phyloP scores from a whole-genome alignment of 768 basidiomycete species.

The Termitomyces sp. region DNA sequence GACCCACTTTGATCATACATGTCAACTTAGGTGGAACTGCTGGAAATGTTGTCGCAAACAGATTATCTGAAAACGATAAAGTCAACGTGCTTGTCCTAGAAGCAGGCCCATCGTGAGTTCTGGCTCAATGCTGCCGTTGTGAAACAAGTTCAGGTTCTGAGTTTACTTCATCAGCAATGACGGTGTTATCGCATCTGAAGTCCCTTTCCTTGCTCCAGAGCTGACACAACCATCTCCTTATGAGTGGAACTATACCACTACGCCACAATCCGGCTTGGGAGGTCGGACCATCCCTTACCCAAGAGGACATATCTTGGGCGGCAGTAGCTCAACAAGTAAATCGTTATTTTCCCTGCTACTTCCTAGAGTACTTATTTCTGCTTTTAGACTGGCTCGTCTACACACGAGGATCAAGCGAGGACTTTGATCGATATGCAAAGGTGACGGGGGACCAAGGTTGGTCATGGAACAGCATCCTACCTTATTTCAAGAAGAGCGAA shows the following conservation, averaged over 20 bases:
- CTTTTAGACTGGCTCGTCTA: conserved; percentile 15
- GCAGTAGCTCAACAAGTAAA: conserved; percentile 21
- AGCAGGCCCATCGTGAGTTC: conserved; percentile 18
- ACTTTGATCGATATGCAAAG: conserved; percentile 25
- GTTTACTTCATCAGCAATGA: conserved; percentile 7
- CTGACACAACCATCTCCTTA: conserved; percentile 7
- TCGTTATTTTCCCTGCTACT: background rate
- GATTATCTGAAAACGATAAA: conserved; percentile 16
- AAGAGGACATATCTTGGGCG: conserved; percentile 23
- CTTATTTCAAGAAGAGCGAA: conserved; percentile 27
- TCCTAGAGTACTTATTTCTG: background rate
- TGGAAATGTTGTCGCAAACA: conserved; percentile 18
- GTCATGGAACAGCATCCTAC: conserved; percentile 21
- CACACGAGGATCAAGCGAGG: conserved; percentile 25
- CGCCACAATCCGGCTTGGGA: conserved; percentile 17
- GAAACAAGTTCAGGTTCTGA: background rate
- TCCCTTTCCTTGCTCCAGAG: conserved; percentile 10
- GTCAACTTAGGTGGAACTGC: conserved; percentile 8
- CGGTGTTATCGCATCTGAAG: conserved; percentile 12
- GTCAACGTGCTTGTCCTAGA: conserved; percentile 23
- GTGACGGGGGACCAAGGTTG: conserved; percentile 9
- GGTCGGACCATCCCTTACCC: conserved; percentile 17
- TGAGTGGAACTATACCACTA: conserved; percentile 26
- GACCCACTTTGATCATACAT: background rate
- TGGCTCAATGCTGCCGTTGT: background rate